Base-by-base conservation (phyloP, 106 monocot genomes). In the Apostasia shenzhenica region DNA sequence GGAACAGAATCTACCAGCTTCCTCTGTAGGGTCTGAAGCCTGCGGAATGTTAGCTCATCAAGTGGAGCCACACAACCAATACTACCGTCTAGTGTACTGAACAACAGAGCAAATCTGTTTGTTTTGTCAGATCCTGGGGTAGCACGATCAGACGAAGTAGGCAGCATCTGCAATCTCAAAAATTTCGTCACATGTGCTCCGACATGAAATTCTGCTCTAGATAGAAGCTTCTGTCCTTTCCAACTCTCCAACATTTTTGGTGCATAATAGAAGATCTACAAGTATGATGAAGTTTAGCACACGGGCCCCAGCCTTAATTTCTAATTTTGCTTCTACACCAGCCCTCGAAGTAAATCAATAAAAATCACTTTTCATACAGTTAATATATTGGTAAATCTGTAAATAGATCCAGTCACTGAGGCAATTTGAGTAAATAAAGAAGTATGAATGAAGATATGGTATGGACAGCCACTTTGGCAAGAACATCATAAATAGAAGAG, bases 181-280 rank as follows among this genome's bases (percentile, higher is more conserved):
- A 99, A 99, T 76, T 99, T 99, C 48, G 90, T 80, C 11, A 99
- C 51, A 67, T 87, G 87, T 40, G 87, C 74, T 57, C 99, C 99
- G n/a, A 74, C 85, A 80, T 99, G 97, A 72, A 99, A 93, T 57
- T 99, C 99, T 56, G 92, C 89, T 59, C 92, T 82, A 6, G 85
- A 78, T 42, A 99, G 78, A 74, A 99, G 92, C 69, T 99, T 99
- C 72, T 93, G 99, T 5, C 99, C 99, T 70, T 93, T 99, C 99
- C 99, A 99, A 69, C 99, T 99, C 75, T 93, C 99, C 62, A 83
- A 67, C 79, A 81, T 87, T 80, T 99, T 99, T 51, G 92, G 99
- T 39, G 99, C 99, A 83, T 99, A 99, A 68, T 85, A 99, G 78
- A 93, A 90, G 44, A 93, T 90, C 92, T 99, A 77, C 72, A 81